A percentile compares a stretch with the other conserved stretches of the same genome.
Conservation (phyloP, 2,329 filamentous ascomycete species). For the Celoporthe dispersa region DNA sequence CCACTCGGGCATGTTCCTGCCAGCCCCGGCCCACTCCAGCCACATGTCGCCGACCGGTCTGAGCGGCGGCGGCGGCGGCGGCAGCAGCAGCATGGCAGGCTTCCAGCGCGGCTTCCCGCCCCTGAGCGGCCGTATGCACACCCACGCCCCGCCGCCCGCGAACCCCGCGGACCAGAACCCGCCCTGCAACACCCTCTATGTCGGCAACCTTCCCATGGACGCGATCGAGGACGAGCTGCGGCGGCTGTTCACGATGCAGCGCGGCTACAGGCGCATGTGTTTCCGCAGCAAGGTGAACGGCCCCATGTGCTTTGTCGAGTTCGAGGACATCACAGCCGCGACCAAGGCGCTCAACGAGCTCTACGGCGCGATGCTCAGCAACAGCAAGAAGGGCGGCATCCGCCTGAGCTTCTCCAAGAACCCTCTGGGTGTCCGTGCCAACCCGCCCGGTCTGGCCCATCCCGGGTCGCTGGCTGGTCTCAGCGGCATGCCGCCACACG, state of each 20-base stretch:
- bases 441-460: constrained; percentile 57
- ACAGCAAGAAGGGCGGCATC: constrained; percentile 93
- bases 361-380: constrained; percentile 84
- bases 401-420: constrained; percentile 97
- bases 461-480: constrained; percentile 56
- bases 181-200: constrained; percentile 96
- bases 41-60: constrained; percentile 63
- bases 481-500: constrained; percentile 58
- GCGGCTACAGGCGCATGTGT: constrained; percentile 93
- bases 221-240: constrained; percentile 96
- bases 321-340: constrained; percentile 89
- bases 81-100: constrained; percentile 21
- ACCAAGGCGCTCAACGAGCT: constrained; percentile 89
- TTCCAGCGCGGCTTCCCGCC: constrained; percentile 11
- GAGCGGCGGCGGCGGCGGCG: constrained; percentile 37
- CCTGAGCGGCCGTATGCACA: constrained; percentile 1
- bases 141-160: constrained; percentile 65
- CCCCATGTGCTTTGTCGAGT: constrained; percentile 99
- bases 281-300: constrained; percentile 95
- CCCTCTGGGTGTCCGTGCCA: constrained; percentile 86
- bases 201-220: constrained; percentile 92
- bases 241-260: constrained; percentile 87
- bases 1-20: constrained; percentile 41
- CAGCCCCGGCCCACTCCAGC: constrained; percentile 45
- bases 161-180: constrained; percentile 97